Conservation (phyloP, 2,329 filamentous ascomycete species). For the Lachnellula hyalina region DNA sequence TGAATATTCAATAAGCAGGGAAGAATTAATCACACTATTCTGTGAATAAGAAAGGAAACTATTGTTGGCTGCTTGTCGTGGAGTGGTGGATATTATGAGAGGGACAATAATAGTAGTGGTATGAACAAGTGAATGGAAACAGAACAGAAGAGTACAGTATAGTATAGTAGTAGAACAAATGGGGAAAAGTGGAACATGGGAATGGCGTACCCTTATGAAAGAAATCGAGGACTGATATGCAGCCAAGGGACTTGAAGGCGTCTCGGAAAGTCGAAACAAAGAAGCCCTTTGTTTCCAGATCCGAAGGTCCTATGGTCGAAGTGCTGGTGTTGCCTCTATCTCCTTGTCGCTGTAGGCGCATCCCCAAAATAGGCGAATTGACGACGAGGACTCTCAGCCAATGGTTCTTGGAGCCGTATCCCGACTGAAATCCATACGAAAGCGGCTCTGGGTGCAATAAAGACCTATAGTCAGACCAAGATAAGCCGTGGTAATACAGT, state of each 20-base stretch:
- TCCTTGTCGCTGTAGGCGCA: constrained; percentile 25
- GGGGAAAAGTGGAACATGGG: constrained; percentile 7
- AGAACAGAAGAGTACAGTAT: background rate
- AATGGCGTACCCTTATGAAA: constrained; percentile 23
- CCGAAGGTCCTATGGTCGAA: constrained; percentile 12
- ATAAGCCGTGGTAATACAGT: background rate
- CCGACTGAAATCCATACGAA: constrained; percentile 14
- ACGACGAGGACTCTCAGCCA: constrained; percentile 23
- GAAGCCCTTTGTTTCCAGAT: constrained; percentile 23
- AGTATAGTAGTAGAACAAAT: too few species aligned
- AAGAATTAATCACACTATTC: constrained; percentile 12
- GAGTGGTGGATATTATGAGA: constrained; percentile 15
- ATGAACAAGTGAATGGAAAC: constrained; percentile 13
- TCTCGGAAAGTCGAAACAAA: constrained; percentile 19
- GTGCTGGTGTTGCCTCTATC: constrained; percentile 19
- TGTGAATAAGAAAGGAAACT: constrained; percentile 15
- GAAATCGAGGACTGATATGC: constrained; percentile 3
- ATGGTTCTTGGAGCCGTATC: constrained; percentile 16
- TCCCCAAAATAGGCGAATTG: constrained; percentile 27
- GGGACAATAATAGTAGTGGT: constrained; percentile 17
- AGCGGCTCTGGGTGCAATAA: constrained; percentile 7
- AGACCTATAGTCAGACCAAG: background rate
- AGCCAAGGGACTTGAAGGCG: constrained; percentile 13
- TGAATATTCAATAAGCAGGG: constrained; percentile 2
- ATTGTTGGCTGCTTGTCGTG: constrained; percentile 10